phyloP scores from a whole-genome alignment of 2,329 filamentous ascomycete genomes.

The Neonectria faginata region DNA sequence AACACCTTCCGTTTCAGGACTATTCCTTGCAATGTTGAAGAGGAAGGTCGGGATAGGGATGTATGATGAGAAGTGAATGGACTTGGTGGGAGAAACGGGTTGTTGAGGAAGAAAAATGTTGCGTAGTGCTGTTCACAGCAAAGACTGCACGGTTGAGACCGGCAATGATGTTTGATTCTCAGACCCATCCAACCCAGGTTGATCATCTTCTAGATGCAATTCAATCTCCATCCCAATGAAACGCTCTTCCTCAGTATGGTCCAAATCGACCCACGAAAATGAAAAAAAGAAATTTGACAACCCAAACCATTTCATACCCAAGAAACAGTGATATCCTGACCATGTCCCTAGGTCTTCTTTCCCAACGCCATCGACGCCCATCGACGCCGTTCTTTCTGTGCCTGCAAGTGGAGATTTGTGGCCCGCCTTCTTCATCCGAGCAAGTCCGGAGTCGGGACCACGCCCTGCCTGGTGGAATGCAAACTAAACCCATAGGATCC shows the following conservation, averaged over 20 bases:
- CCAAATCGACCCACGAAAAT: slow-evolving; percentile 1
- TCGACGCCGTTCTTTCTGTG: slow-evolving; percentile 36
- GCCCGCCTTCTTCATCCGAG: not conserved
- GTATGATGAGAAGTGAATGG: too few species aligned
- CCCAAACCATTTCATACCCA: not conserved
- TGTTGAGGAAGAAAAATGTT: too few species aligned
- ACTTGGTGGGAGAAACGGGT: too few species aligned
- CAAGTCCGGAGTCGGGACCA: slow-evolving; percentile 4
- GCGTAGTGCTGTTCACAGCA: too few species aligned
- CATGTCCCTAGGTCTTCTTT: slow-evolving; percentile 32
- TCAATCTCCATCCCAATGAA: not conserved
- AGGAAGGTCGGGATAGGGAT: too few species aligned
- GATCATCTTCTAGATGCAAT: not conserved
- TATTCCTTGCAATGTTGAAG: not conserved
- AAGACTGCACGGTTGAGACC: not conserved
- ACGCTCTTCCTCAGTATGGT: not conserved
- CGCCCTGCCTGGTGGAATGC: not conserved
- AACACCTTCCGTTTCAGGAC: not conserved
- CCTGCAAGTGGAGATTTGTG: slow-evolving; percentile 28
- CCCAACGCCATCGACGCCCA: slow-evolving; percentile 33
- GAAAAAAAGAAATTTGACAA: slow-evolving; percentile 13
- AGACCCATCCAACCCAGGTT: not conserved
- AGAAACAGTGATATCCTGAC: slow-evolving; percentile 22
- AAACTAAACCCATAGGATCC: slow-evolving; percentile 9
- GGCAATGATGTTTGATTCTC: not conserved